Base-by-base conservation (phyloP, 805 yeast species). In the Zygosaccharomyces bisporus region DNA sequence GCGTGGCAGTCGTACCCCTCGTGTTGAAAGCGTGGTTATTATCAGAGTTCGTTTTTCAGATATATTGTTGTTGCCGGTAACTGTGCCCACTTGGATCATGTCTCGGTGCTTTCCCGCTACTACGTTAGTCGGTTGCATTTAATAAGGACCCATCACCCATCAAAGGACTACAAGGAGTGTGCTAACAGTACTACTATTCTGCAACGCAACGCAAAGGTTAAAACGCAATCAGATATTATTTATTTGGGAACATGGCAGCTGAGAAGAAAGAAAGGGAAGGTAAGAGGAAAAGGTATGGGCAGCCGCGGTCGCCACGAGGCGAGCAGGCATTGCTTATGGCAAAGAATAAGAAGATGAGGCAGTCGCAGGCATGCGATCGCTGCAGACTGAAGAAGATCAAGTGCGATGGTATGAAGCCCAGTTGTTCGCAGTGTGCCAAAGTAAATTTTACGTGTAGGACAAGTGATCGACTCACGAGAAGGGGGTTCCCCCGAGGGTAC, bases 401-500 rank as follows among this genome's bases (percentile, higher is more conserved):
- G 51, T 85, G 93, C 63, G 85, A 83, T 55, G 91, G 90, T 1
- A 71, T 73, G 46, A 72, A 77, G 2, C 89, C 89, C 1, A 62
- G 69, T 35, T 85, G 95, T 59, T 70, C 79, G 29, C 81, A 82
- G 56, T 85, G 93, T 58, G 65, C 68, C 27, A 76, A 76, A 49
- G 78, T 81, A 34, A 83, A 81, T 0, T 81, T 80, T 54, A 79
- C 75, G 35, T 85, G 95, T 61, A 75, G 79, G 32, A 83, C 84
- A 3, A 77, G 84, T 44, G 91, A 84, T 64, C 83, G 81, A 57
- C 64, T 85, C 20, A 79, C 89, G 0, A 71, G 95, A 63, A 71
- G 88, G 47, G 86, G 90, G 1, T 83, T 84, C 49, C 91, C 93
- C 2, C 81, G 81, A 55, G 91, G 93, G 0, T 85, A 85, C 57